phyloP scores from a whole-genome alignment of 139 green algal species.

The Haematococcus sp. region DNA sequence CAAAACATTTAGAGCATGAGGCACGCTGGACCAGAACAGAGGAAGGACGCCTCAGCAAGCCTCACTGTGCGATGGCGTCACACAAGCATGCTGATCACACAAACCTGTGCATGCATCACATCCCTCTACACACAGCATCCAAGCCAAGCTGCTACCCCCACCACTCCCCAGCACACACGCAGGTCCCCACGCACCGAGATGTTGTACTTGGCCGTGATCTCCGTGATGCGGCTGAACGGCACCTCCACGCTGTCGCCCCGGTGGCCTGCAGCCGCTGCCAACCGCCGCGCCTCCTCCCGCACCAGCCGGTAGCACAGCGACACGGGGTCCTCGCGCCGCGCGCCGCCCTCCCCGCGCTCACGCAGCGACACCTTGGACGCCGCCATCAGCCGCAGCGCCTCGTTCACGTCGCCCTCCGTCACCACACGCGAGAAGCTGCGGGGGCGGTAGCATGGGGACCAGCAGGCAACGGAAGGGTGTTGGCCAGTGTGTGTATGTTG shows the following conservation, averaged over 20 bases:
- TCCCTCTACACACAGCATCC: too few relatives aligned
- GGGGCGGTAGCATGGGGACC: too few relatives aligned
- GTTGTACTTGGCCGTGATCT: slow-evolving; percentile 38
- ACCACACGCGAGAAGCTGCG: slow-evolving; percentile 32
- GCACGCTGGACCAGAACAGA: too few relatives aligned
- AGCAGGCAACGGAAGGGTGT: background rate
- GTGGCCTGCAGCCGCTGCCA: background rate
- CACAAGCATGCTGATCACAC: too few relatives aligned
- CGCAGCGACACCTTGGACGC: slow-evolving; percentile 47
- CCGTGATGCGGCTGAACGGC: slow-evolving; percentile 27
- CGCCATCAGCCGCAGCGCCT: slow-evolving; percentile 91
- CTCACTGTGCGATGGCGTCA: too few relatives aligned
- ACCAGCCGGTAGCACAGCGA: slow-evolving; percentile 49
- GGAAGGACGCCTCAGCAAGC: too few relatives aligned
- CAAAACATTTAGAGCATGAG: too few relatives aligned
- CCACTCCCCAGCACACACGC: too few relatives aligned
- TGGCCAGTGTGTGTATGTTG: too few relatives aligned
- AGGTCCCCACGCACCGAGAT: slow-evolving; percentile 28
- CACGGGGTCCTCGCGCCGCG: slow-evolving; percentile 50
- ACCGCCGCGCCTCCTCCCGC: slow-evolving; percentile 5
- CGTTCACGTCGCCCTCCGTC: slow-evolving; percentile 86
- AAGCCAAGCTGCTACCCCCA: too few relatives aligned
- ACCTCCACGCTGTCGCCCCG: background rate
- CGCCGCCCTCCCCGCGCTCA: background rate
- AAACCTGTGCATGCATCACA: too few relatives aligned